Percentiles rank a stretch among this genome's conserved stretches.
Evolutionary conservation across 768 basidiomycete species (phyloP).

Genomic region (Lentinus brumalis): DNA sequence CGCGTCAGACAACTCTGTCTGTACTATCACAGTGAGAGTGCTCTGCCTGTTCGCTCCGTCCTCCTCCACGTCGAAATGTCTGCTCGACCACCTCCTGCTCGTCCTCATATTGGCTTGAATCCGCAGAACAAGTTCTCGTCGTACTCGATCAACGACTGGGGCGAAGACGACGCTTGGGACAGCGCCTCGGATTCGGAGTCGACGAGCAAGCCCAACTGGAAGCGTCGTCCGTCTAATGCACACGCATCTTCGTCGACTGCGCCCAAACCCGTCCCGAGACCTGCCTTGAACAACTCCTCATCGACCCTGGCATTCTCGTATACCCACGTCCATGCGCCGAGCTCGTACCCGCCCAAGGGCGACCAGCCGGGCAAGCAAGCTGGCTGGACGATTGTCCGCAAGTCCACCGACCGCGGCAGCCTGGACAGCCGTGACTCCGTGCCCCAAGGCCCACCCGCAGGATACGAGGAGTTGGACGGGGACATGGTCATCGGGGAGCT

Average conservation of each 20-base stretch:
- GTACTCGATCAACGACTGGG: constrained; percentile 60
- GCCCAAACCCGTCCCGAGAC: constrained; percentile 58
- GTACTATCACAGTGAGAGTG: too few species aligned
- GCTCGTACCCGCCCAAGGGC: constrained; percentile 67
- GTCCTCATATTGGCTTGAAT: constrained; percentile 71
- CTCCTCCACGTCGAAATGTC: constrained; percentile 31
- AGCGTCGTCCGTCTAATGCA: constrained; percentile 15
- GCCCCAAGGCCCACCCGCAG: constrained; percentile 30
- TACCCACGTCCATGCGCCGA: constrained; percentile 75
- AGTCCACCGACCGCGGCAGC: constrained; percentile 34
- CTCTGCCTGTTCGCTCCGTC: background rate
- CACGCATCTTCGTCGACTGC: constrained; percentile 37
- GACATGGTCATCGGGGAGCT: constrained; percentile 80
- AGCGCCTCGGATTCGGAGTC: constrained; percentile 79
- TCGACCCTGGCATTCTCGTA: constrained; percentile 79
- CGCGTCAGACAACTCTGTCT: too few species aligned
- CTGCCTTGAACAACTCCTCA: constrained; percentile 52
- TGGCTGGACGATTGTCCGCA: constrained; percentile 80
- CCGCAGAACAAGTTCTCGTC: constrained; percentile 46
- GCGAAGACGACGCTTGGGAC: constrained; percentile 89
- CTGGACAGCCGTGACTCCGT: constrained; percentile 24
- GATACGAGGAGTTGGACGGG: constrained; percentile 69
- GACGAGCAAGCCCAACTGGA: constrained; percentile 42
- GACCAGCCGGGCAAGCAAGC: constrained; percentile 47
- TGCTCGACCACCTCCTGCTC: constrained; percentile 69